These are phyloP conservation scores for Exobasidium rhododendri DNA, from an alignment of 1,284 basidiomycete species.

Conservation along the genomic window DNA sequence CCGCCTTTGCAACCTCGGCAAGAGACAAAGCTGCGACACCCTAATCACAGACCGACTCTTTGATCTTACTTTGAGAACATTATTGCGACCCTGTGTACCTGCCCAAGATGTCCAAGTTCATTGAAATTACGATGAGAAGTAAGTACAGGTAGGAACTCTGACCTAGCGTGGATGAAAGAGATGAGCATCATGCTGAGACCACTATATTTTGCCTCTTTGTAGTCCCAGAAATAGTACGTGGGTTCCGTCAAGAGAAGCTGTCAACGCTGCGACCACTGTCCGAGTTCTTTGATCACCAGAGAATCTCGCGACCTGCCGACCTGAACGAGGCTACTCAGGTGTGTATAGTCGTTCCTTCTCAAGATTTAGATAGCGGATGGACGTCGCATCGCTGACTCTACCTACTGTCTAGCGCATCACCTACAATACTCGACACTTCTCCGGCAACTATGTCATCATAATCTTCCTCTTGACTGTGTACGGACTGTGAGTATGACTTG, in stretches of 20 bases:
- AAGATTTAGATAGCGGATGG: neutral
- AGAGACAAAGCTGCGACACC: no score
- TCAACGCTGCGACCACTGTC: constrained; percentile 72
- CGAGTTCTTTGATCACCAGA: constrained; percentile 73
- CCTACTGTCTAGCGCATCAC: constrained; percentile 67
- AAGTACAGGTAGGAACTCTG: constrained; percentile 19
- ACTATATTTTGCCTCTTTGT: neutral
- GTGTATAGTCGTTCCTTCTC: constrained; percentile 23
- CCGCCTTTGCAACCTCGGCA: no score
- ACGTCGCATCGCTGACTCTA: neutral
- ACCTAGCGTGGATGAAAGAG: no score
- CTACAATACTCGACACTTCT: constrained; percentile 70
- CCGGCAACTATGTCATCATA: constrained; percentile 76
- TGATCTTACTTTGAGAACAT: no score
- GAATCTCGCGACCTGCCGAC: constrained; percentile 71
- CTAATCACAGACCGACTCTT: no score
- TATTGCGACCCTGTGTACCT: no score
- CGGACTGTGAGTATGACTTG: constrained; percentile 67
- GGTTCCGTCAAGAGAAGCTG: constrained; percentile 69
- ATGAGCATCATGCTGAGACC: neutral
- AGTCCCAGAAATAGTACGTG: constrained; percentile 42
- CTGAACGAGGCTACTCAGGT: constrained; percentile 60
- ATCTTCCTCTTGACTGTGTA: constrained; percentile 79
- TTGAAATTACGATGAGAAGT: constrained; percentile 39
- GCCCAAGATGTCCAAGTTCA: constrained; percentile 35